Conservation (phyloP, 1,139 yeast species). For the Debaryomyces psychrophilus region DNA sequence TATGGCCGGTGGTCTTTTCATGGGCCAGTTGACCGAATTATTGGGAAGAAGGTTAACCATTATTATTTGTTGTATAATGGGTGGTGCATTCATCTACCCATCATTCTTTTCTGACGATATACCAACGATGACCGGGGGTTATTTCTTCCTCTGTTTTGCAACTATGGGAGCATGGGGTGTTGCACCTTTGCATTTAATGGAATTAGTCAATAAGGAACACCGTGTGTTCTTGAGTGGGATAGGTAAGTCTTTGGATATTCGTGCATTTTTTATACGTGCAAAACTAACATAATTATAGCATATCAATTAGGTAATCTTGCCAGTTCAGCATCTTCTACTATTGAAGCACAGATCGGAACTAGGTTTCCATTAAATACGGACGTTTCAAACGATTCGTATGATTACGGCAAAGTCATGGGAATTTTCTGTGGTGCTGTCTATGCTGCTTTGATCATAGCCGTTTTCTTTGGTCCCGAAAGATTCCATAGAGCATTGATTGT, state of each 20-base stretch:
- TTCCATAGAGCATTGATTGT: constrained; percentile 24
- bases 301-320: constrained; percentile 46
- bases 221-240: constrained; percentile 42
- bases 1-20: constrained; percentile 49
- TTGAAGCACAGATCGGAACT: constrained; percentile 38
- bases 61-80: constrained; percentile 30
- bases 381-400: constrained; percentile 23
- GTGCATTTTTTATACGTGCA: too few species aligned
- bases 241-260: too few species aligned
- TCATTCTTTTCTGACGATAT: constrained; percentile 23
- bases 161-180: constrained; percentile 47
- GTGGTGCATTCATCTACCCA: constrained; percentile 41
- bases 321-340: constrained; percentile 40
- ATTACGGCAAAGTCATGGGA: constrained; percentile 43
- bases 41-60: constrained; percentile 53
- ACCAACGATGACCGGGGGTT: constrained; percentile 33
- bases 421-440: constrained; percentile 44
- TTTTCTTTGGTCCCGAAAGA: constrained; percentile 40
- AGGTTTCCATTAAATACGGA: constrained; percentile 32
- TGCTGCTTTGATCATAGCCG: constrained; percentile 30
- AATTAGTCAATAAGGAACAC: constrained; percentile 39
- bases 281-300: constrained; percentile 14
- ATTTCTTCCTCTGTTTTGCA: constrained; percentile 27
- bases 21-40: constrained; percentile 49
- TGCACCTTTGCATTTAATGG: constrained; percentile 39